Evolutionary conservation across 1,139 yeast species (phyloP).

Genomic region (Lizanozyma gosingica): DNA sequence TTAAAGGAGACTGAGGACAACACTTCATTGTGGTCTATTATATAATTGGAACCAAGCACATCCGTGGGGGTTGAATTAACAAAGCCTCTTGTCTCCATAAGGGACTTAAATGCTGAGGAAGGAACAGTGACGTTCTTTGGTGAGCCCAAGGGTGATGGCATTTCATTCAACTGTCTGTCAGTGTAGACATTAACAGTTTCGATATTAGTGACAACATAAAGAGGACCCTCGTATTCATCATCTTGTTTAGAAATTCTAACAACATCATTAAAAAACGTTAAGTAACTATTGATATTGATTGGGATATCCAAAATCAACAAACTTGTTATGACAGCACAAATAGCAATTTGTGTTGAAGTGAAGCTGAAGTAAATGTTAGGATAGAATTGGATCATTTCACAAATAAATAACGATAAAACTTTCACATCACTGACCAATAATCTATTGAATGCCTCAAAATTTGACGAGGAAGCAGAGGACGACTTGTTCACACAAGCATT

Average conservation of each 20-base stretch:
- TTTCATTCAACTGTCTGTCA: neutral
- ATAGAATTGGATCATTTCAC: conserved; percentile 59
- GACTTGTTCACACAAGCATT: conserved; percentile 5
- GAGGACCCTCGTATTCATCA: neutral
- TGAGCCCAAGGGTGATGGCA: neutral
- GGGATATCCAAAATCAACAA: neutral
- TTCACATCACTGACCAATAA: conserved; percentile 35
- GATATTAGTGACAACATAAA: neutral
- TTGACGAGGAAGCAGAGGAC: conserved; percentile 13
- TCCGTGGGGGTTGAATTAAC: neutral
- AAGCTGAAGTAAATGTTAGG: conserved; percentile 49
- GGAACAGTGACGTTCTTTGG: neutral
- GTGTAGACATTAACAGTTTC: neutral
- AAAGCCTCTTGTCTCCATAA: neutral
- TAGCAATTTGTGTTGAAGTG: conserved; percentile 47
- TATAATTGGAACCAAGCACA: conserved; percentile 10
- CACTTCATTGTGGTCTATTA: conserved; percentile 12
- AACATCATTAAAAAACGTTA: neutral
- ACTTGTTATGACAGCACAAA: conserved; percentile 33
- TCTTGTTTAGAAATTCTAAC: neutral
- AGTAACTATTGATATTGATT: neutral
- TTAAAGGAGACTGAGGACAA: conserved; percentile 15
- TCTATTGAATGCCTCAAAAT: conserved; percentile 3
- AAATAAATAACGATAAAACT: conserved; percentile 48
- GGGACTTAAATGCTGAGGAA: neutral